A percentile compares a stretch with the other conserved stretches of the same genome.
These are phyloP conservation scores for Vigna nakashimae DNA, from an alignment of 306 rosid species.

Conservation along the genomic window DNA sequence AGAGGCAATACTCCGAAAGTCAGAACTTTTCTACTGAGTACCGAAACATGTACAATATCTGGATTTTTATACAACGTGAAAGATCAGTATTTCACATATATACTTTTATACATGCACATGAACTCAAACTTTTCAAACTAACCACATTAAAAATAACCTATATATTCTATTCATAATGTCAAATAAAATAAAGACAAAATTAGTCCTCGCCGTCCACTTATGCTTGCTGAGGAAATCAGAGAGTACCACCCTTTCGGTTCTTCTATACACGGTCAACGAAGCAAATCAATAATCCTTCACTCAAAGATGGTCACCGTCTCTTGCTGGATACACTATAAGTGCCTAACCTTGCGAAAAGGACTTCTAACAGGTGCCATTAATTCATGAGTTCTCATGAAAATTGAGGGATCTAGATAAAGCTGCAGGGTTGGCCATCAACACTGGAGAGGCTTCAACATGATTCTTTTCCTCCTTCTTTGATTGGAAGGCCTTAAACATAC, in stretches of 20 bases:
- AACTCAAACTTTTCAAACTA: conserved; percentile 55
- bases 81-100: conserved; percentile 56
- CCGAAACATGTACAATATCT: conserved; percentile 35
- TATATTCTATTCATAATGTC: conserved; percentile 50
- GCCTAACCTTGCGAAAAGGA: conserved; percentile 31
- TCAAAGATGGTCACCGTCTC: conserved; percentile 40
- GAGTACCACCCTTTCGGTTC: conserved; percentile 36
- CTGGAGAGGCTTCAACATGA: conserved; percentile 59
- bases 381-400: conserved; percentile 74
- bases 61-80: conserved; percentile 40
- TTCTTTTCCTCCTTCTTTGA: conserved; percentile 60
- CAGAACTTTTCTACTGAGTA: neutral
- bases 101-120: conserved; percentile 54
- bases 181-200: conserved; percentile 50
- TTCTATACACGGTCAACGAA: conserved; percentile 37
- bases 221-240: conserved; percentile 43
- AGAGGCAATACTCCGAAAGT: neutral
- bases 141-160: conserved; percentile 54
- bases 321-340: conserved; percentile 38
- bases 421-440: conserved; percentile 85
- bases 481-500: conserved; percentile 77
- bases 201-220: conserved; percentile 41
- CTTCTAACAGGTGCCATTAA: neutral
- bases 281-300: conserved; percentile 41
- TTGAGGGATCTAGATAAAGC: conserved; percentile 85